Conservation (phyloP, 1,284 basidiomycete genomes). For the Rhodotorula glutinis region DNA sequence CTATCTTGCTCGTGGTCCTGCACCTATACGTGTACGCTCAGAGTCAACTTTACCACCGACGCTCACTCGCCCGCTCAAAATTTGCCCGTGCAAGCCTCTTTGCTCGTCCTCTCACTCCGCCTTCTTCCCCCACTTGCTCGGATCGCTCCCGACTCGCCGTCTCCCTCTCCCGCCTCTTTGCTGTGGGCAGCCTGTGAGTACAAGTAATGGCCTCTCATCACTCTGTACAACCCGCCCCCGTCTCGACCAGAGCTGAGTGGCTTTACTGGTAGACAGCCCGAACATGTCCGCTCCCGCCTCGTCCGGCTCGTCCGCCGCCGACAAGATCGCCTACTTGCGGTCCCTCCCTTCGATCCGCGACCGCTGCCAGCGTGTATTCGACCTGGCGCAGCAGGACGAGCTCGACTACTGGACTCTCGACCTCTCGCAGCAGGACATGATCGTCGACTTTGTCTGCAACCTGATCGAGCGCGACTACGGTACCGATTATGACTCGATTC, state of each 20-base stretch:
- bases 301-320: neutral
- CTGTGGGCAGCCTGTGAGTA: no score
- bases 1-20: no score
- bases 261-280: no score
- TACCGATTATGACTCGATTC: constrained; percentile 65
- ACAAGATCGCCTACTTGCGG: constrained; percentile 61
- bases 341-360: constrained; percentile 84
- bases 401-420: constrained; percentile 84
- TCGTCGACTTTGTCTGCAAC: constrained; percentile 73
- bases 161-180: neutral
- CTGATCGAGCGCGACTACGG: constrained; percentile 88
- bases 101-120: no score
- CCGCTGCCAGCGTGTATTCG: constrained; percentile 72
- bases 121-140: no score
- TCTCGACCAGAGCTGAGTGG: neutral
- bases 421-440: constrained; percentile 65
- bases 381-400: constrained; percentile 66
- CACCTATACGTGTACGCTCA: no score
- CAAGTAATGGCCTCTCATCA: no score
- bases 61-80: no score
- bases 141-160: neutral
- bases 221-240: no score
- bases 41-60: no score
- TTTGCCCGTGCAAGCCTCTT: no score
- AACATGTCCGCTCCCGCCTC: neutral